Percentiles rank a stretch among this genome's conserved stretches.
phyloP scores from a whole-genome alignment of 1,284 basidiomycete genomes.

The Trichosporon sp. region DNA sequence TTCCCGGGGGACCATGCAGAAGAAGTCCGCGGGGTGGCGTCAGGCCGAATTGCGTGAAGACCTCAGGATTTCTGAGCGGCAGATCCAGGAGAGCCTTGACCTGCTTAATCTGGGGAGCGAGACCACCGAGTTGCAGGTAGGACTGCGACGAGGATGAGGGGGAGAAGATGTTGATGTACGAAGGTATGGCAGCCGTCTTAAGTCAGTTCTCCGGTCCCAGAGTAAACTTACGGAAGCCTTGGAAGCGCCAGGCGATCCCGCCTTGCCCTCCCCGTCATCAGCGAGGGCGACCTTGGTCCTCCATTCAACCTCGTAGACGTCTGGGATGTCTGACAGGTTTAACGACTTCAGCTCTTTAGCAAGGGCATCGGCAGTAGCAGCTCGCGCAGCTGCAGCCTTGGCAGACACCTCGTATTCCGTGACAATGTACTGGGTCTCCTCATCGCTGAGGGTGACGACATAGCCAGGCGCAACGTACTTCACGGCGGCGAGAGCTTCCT shows the following conservation, averaged over 20 bases:
- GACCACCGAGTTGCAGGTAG: conserved; percentile 74
- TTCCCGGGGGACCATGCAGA: conserved; percentile 87
- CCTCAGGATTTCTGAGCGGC: conserved; percentile 80
- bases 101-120: conserved; percentile 79
- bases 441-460: conserved; percentile 63
- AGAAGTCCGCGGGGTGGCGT: conserved; percentile 86
- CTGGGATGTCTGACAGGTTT: conserved; percentile 54
- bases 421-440: conserved; percentile 53
- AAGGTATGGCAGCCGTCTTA: conserved; percentile 27
- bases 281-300: conserved; percentile 31
- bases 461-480: conserved; percentile 65
- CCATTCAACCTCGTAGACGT: conserved; percentile 47
- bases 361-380: background rate
- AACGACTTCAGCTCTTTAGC: conserved; percentile 30
- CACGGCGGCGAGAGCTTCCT: conserved; percentile 59
- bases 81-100: conserved; percentile 93
- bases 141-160: conserved; percentile 33
- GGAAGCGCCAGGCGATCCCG: background rate
- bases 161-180: conserved; percentile 48
- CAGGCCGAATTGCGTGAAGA: conserved; percentile 83
- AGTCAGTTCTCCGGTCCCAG: background rate
- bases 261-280: conserved; percentile 7
- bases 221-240: conserved; percentile 2
- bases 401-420: conserved; percentile 58
- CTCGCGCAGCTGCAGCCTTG: conserved; percentile 33